A percentile compares a stretch with the other conserved stretches of the same genome.
These are phyloP conservation scores for Suillus cothurnatus DNA, from an alignment of 768 basidiomycete species.

Conservation along the genomic window DNA sequence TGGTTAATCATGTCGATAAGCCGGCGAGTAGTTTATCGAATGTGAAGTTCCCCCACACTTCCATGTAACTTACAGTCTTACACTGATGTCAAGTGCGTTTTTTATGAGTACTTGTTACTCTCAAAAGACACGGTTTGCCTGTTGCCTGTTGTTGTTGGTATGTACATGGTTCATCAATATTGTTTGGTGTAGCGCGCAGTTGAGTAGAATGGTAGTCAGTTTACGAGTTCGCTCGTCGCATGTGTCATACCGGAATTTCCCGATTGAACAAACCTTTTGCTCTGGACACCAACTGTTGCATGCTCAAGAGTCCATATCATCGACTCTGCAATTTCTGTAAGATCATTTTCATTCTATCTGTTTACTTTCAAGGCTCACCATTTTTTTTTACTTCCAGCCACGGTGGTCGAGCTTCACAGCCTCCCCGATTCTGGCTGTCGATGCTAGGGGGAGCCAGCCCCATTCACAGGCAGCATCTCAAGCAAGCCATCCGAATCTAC, in stretches of 20 bases:
- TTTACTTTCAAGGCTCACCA: neutral
- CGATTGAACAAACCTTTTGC: conserved; percentile 5
- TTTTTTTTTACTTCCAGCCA: conserved; percentile 25
- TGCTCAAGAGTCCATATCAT: neutral
- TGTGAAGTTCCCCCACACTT: neutral
- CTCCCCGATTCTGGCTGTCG: conserved; percentile 55
- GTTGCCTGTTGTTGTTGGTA: too few species aligned
- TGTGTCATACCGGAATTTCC: neutral
- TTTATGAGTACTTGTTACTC: neutral
- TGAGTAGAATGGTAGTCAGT: neutral
- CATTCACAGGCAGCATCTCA: conserved; percentile 55
- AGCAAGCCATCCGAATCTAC: conserved; percentile 36
- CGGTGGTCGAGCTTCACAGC: conserved; percentile 39
- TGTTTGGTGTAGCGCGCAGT: neutral
- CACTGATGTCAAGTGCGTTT: neutral
- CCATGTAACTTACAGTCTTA: neutral
- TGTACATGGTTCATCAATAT: neutral
- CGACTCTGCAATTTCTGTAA: conserved; percentile 2
- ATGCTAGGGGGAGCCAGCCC: conserved; percentile 70
- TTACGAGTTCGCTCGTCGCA: neutral
- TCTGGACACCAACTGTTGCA: neutral
- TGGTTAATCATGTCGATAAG: neutral
- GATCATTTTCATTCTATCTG: neutral
- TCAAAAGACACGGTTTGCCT: neutral
- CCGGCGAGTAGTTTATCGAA: neutral